Evolutionary conservation across 2,329 filamentous ascomycete species (phyloP).

Genomic region (Amesomyces nigricolor): DNA sequence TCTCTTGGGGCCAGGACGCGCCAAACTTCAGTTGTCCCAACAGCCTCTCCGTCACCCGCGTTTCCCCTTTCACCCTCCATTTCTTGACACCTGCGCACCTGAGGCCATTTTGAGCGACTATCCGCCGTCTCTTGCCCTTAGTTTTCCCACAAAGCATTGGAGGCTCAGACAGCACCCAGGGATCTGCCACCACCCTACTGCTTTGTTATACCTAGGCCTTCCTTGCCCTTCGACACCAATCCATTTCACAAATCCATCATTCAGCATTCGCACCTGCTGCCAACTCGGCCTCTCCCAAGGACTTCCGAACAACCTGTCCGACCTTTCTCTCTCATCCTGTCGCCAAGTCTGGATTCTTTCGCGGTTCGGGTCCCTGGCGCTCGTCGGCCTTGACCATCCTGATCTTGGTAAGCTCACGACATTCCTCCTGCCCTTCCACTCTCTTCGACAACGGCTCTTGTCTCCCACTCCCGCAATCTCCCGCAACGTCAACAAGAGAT

Average conservation of each 20-base stretch:
- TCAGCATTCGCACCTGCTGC: neutral
- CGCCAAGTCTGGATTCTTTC: conserved; percentile 15
- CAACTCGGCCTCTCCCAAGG: too few relatives aligned
- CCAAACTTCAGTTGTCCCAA: conserved; percentile 14
- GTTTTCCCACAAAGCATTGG: neutral
- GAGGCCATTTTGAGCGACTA: conserved; percentile 19
- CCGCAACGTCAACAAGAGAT: conserved; percentile 5
- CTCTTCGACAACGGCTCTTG: neutral
- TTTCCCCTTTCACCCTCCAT: conserved; percentile 6
- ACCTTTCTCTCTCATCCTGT: neutral
- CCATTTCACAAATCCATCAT: conserved; percentile 6
- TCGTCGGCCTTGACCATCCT: neutral
- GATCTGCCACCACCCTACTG: neutral
- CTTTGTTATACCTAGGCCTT: conserved; percentile 18
- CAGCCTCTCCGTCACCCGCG: conserved; percentile 15
- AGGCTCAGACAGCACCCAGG: conserved; percentile 13
- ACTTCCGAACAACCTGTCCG: too few relatives aligned
- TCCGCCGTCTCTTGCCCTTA: neutral
- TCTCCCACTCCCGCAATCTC: conserved; percentile 3
- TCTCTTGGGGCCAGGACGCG: conserved; percentile 16
- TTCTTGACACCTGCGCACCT: conserved; percentile 18
- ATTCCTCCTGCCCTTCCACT: neutral
- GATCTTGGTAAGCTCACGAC: conserved; percentile 2
- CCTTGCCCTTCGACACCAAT: conserved; percentile 16
- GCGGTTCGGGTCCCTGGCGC: conserved; percentile 9